Evolutionary conservation across 148 eudicot species (phyloP).

Genomic region (Nyssa sinensis): DNA sequence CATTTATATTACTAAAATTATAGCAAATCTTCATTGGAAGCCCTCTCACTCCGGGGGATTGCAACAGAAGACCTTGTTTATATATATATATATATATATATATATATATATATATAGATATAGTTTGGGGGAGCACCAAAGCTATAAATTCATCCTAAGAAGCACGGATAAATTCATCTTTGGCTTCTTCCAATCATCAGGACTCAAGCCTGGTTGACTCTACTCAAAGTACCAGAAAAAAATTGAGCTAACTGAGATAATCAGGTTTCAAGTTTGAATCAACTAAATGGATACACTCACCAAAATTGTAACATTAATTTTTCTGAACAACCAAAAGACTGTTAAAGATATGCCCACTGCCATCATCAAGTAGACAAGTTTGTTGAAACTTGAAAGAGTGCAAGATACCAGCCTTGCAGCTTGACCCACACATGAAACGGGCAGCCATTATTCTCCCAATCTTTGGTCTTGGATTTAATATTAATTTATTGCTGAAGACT

Average conservation of each 20-base stretch:
- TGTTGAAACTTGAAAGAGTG: not conserved
- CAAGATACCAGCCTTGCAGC: not conserved
- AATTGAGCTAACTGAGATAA: too few relatives aligned
- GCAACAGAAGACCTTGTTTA: too few relatives aligned
- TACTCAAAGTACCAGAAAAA: too few relatives aligned
- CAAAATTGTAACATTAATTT: not conserved
- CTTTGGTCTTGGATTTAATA: not conserved
- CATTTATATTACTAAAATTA: too few relatives aligned
- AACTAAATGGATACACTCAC: not conserved
- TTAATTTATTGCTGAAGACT: not conserved
- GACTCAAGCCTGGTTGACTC: too few relatives aligned
- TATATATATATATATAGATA: too few relatives aligned
- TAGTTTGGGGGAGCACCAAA: too few relatives aligned
- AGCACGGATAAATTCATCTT: too few relatives aligned
- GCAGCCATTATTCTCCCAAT: not conserved
- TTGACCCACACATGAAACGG: not conserved
- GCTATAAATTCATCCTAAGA: not conserved
- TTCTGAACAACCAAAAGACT: not conserved
- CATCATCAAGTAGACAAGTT: not conserved
- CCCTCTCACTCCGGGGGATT: too few relatives aligned
- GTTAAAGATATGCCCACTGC: not conserved
- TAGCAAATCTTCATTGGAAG: too few relatives aligned
- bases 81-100: too few relatives aligned
- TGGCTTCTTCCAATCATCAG: too few relatives aligned
- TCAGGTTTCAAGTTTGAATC: not conserved